These are phyloP conservation scores for Leucocoprinus sp. DNA, from an alignment of 768 basidiomycete genomes.

Conservation along the genomic window DNA sequence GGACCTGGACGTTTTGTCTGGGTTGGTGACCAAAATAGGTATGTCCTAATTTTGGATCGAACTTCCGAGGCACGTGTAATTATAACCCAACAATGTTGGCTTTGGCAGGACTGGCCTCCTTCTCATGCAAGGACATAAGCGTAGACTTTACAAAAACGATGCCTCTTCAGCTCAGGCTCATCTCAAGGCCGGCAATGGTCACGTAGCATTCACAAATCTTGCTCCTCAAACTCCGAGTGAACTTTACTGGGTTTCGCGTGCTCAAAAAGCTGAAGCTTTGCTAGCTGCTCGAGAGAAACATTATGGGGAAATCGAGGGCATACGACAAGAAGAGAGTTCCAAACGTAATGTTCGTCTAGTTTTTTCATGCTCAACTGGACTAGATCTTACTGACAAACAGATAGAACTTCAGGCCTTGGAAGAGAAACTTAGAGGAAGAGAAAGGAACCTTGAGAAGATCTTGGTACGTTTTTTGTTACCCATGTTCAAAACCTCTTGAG, in stretches of 20 bases:
- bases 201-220: conserved; percentile 7
- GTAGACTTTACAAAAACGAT: not conserved
- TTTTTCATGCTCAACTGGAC: not conserved
- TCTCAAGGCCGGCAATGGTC: not conserved
- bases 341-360: conserved; percentile 38
- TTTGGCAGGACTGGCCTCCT: not conserved
- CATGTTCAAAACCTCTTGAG: too few relatives aligned
- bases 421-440: conserved; percentile 37
- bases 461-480: conserved; percentile 29
- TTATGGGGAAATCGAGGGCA: conserved; percentile 36
- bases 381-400: conserved; percentile 32
- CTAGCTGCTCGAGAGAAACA: conserved; percentile 41
- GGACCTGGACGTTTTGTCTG: not conserved
- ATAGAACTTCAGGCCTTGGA: conserved; percentile 32
- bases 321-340: conserved; percentile 33
- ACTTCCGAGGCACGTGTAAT: not conserved
- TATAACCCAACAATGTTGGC: too few relatives aligned
- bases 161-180: not conserved
- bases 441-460: conserved; percentile 40
- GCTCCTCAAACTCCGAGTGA: conserved; percentile 27
- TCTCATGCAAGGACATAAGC: not conserved
- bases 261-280: conserved; percentile 56
- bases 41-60: not conserved
- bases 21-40: not conserved
- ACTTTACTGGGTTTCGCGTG: conserved; percentile 64